Conservation (phyloP, 1,284 basidiomycete species). For the Flammula alnicola region DNA sequence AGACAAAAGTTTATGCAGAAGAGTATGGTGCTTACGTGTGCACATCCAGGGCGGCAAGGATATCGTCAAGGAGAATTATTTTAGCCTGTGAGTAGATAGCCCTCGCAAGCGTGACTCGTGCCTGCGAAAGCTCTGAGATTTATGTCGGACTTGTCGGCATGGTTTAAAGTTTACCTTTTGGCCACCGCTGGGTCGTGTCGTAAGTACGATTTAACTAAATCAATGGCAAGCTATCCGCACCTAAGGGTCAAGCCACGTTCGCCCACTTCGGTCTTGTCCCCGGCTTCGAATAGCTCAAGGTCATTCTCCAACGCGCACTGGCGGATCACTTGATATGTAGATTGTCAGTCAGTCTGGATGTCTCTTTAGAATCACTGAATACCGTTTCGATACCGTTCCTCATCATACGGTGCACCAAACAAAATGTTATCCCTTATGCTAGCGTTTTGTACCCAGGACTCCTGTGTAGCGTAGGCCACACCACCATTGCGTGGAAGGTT, state of each 20-base stretch:
- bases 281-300: slow-evolving; percentile 44
- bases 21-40: slow-evolving; percentile 31
- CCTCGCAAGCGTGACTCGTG: slow-evolving; percentile 74
- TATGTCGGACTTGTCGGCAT: not conserved
- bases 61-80: slow-evolving; percentile 69
- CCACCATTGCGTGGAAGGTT: slow-evolving; percentile 68
- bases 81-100: slow-evolving; percentile 71
- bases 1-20: slow-evolving; percentile 43
- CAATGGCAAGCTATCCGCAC: slow-evolving; percentile 11
- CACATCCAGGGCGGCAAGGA: slow-evolving; percentile 56
- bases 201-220: not conserved
- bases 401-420: slow-evolving; percentile 55
- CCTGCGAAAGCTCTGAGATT: slow-evolving; percentile 33
- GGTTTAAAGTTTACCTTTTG: slow-evolving; percentile 39
- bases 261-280: slow-evolving; percentile 68
- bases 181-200: slow-evolving; percentile 14
- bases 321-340: slow-evolving; percentile 50
- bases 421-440: slow-evolving; percentile 52
- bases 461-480: slow-evolving; percentile 77
- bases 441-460: slow-evolving; percentile 72
- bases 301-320: slow-evolving; percentile 63
- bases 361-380: not conserved
- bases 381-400: slow-evolving; percentile 49
- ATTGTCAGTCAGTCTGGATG: not conserved
- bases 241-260: slow-evolving; percentile 57